Evolutionary conservation across 768 basidiomycete species (phyloP).

Genomic region (Leccinum disarticulatum): DNA sequence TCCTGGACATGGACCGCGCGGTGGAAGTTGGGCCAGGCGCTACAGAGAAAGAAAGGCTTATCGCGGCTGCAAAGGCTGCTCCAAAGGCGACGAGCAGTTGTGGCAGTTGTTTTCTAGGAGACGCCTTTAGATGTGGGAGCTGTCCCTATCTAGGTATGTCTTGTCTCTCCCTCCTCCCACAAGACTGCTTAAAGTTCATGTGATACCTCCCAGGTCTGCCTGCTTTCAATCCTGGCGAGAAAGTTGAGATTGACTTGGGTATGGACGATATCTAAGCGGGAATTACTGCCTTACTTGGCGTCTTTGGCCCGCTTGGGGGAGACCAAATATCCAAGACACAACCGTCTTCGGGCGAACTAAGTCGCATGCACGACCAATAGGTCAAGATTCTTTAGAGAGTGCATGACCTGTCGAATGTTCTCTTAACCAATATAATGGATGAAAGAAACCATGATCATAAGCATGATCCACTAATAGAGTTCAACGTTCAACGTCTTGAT

Average conservation of each 20-base stretch:
- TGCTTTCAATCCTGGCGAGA: conserved; percentile 97
- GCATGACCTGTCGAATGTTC: neutral
- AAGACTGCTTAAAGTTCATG: conserved; percentile 10
- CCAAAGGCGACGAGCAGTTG: conserved; percentile 94
- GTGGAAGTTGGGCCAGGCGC: conserved; percentile 56
- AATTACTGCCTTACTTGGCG: neutral
- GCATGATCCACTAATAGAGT: neutral
- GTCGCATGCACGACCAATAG: conserved; percentile 1
- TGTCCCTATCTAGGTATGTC: conserved; percentile 93
- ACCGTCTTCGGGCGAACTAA: neutral
- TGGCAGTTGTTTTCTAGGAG: conserved; percentile 96
- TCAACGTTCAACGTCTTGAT: conserved; percentile 2
- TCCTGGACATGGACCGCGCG: conserved; percentile 62
- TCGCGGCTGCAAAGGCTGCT: conserved; percentile 65
- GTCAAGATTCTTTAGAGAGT: conserved; percentile 2
- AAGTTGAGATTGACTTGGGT: conserved; percentile 86
- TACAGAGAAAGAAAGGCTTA: conserved; percentile 63
- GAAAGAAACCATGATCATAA: neutral
- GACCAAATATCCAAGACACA: conserved; percentile 2
- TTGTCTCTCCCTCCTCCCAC: neutral
- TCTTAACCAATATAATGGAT: neutral
- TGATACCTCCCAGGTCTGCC: conserved; percentile 72
- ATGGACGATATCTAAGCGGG: conserved; percentile 80
- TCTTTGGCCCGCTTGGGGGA: neutral
- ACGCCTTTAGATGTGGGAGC: conserved; percentile 94